Conservation (phyloP, 306 rosid species). For the Luffa acutangula region DNA sequence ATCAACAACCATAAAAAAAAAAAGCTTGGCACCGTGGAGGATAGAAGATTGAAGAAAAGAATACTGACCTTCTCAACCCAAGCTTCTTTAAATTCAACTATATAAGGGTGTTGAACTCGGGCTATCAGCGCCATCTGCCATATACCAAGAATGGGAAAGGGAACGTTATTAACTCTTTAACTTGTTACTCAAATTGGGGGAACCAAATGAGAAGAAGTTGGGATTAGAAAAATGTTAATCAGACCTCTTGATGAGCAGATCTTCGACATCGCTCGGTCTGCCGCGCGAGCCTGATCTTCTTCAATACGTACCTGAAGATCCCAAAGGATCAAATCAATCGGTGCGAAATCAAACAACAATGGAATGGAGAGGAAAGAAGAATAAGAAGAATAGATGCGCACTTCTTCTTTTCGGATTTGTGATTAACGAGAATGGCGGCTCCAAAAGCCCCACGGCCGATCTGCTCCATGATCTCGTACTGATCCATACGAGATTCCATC, state of each 20-base stretch:
- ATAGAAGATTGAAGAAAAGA: constrained; percentile 14
- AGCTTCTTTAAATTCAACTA: constrained; percentile 92
- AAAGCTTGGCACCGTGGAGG: not conserved
- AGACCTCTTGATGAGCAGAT: constrained; percentile 99
- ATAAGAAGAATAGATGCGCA: constrained; percentile 6
- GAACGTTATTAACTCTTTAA: not conserved
- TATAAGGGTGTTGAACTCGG: constrained; percentile 85
- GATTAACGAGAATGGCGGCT: constrained; percentile 92
- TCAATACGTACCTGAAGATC: constrained; percentile 79
- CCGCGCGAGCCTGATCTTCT: constrained; percentile 98
- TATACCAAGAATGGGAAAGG: constrained; percentile 7
- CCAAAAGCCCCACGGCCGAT: constrained; percentile 99
- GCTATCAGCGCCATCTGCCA: constrained; percentile 96
- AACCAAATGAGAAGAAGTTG: not conserved
- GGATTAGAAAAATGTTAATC: constrained; percentile 1
- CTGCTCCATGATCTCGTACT: constrained; percentile 99
- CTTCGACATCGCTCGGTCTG: constrained; percentile 94
- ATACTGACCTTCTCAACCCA: constrained; percentile 92
- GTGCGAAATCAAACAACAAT: not conserved
- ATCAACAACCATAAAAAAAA: not conserved
- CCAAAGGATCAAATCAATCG: not conserved
- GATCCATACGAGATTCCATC: constrained; percentile 98
- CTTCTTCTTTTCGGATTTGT: constrained; percentile 90
- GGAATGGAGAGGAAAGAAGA: not conserved
- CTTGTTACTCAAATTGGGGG: constrained; percentile 3